These are phyloP conservation scores for Keithomyces neogunnii DNA, from an alignment of 2,329 filamentous ascomycete species.

Conservation along the genomic window DNA sequence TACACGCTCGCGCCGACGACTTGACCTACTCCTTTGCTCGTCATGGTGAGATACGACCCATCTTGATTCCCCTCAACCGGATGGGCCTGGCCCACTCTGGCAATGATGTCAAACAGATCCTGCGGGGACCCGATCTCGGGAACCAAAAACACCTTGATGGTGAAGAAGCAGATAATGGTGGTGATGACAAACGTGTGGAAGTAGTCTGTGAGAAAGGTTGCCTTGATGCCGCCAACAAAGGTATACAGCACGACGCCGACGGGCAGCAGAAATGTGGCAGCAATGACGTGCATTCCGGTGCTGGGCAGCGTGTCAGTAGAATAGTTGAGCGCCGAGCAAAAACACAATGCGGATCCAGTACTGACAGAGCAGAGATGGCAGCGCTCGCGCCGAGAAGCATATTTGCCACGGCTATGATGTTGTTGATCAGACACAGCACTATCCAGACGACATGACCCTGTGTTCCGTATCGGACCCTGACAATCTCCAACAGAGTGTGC, in stretches of 20 bases:
- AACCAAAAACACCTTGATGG: conserved; percentile 34
- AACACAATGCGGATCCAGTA: neutral
- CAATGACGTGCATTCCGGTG: conserved; percentile 41
- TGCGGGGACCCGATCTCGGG: conserved; percentile 38
- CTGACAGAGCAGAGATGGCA: conserved; percentile 25
- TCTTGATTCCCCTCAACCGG: conserved; percentile 43
- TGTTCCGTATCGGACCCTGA: conserved; percentile 40
- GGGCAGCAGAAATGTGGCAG: conserved; percentile 36
- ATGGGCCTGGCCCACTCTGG: conserved; percentile 31
- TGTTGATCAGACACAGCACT: conserved; percentile 41
- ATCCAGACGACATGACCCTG: conserved; percentile 43
- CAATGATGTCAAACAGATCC: conserved; percentile 40
- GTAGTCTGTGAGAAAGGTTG: conserved; percentile 40
- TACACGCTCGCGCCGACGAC: too few species aligned
- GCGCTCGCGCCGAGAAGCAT: conserved; percentile 37
- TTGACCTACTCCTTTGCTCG: conserved; percentile 33
- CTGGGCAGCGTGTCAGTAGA: conserved; percentile 12
- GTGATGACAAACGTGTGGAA: conserved; percentile 47
- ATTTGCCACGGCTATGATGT: conserved; percentile 39
- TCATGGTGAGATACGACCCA: conserved; percentile 37
- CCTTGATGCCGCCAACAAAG: conserved; percentile 30
- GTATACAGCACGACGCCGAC: conserved; percentile 31
- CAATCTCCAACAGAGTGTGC: conserved; percentile 44
- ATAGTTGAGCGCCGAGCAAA: too few species aligned
- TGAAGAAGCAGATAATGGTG: conserved; percentile 41